A percentile compares a stretch with the other conserved stretches of the same genome.
phyloP scores from a whole-genome alignment of 2,329 filamentous ascomycete species.

The Davidsoniella australis region DNA sequence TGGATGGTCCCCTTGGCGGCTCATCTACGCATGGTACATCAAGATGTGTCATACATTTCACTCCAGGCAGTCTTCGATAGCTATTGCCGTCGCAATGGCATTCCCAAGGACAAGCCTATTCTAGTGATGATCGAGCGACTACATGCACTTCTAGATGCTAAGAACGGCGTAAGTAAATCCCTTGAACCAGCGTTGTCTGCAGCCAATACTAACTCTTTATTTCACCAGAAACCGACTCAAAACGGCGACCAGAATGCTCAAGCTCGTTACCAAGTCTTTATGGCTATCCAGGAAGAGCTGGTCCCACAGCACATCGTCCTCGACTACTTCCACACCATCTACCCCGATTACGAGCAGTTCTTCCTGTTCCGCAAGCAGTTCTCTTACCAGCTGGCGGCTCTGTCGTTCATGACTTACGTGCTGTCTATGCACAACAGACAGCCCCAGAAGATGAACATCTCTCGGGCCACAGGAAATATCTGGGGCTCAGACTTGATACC shows the following conservation, averaged over 20 bases:
- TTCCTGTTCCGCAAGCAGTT: constrained; percentile 98
- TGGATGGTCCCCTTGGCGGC: constrained; percentile 91
- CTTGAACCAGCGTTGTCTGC: not conserved
- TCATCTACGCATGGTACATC: constrained; percentile 86
- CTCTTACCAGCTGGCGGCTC: constrained; percentile 81
- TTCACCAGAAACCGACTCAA: constrained; percentile 14
- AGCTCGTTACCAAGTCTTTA: constrained; percentile 78
- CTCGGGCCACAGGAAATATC: constrained; percentile 72
- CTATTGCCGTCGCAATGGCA: constrained; percentile 70
- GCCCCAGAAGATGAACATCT: constrained; percentile 88
- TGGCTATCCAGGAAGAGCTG: constrained; percentile 84
- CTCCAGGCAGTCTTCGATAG: constrained; percentile 94
- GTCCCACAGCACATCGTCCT: constrained; percentile 69
- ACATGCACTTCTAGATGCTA: constrained; percentile 54
- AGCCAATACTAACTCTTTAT: not conserved
- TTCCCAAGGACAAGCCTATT: constrained; percentile 89
- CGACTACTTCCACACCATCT: constrained; percentile 77
- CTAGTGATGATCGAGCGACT: constrained; percentile 93
- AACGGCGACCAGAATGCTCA: constrained; percentile 45
- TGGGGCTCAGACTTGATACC: constrained; percentile 94
- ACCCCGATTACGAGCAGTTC: constrained; percentile 82
- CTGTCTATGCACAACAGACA: constrained; percentile 94
- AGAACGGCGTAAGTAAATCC: constrained; percentile 35
- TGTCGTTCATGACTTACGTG: constrained; percentile 98
- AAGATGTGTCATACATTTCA: constrained; percentile 86